Base-by-base conservation (phyloP, 208 protist species). In the Leishmania gerbilli region DNA sequence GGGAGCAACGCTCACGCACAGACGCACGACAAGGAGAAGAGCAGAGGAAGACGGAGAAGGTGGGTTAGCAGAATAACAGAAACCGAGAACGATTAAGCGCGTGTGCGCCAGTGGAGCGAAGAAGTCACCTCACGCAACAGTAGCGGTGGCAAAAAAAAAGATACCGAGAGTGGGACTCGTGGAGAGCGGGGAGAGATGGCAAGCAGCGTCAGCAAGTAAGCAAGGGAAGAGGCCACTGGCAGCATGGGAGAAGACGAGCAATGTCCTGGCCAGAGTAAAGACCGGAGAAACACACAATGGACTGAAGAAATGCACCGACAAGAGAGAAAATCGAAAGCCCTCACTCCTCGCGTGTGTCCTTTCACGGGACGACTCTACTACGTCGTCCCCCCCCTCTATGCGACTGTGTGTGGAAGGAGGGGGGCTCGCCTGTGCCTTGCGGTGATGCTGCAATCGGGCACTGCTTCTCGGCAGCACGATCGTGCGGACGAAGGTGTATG, bases 171-270 rank as follows among this genome's bases (percentile, higher is more conserved):
- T 31, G 37, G 15, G 42, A 4, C 21, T 47, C 31, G 27, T 37
- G 76, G 42, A 47, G 42, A 79, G 15, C 3, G 21, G 17, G 0
- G 13, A 56, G 5, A 3, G 27, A 56, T 17, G 55, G 21, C 80
- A 81, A 84, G 64, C 74, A 84, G 75, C 3, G 40, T 55, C 71
- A 60, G 47, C 34, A 67, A 17, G 55, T 27, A 47, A 42, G 17
- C 4, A 53, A 24, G 4, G 64, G n/a, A 62, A 77, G 24, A 72
- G 58, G 40, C 19, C 3, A 45, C 19, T 21, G 37, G 21, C 2
- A 42, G 17, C 13, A 2, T 11, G 31, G 60, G 9, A 64, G 58
- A 31, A 31, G 60, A 67, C 31, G n/a, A 37, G 60, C 27, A 31
- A 67, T 37, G 60, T 67, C 0, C 13, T 21, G 19, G 4, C 51